Conservation (phyloP, 768 basidiomycete species). For the Ramaria rubella region DNA sequence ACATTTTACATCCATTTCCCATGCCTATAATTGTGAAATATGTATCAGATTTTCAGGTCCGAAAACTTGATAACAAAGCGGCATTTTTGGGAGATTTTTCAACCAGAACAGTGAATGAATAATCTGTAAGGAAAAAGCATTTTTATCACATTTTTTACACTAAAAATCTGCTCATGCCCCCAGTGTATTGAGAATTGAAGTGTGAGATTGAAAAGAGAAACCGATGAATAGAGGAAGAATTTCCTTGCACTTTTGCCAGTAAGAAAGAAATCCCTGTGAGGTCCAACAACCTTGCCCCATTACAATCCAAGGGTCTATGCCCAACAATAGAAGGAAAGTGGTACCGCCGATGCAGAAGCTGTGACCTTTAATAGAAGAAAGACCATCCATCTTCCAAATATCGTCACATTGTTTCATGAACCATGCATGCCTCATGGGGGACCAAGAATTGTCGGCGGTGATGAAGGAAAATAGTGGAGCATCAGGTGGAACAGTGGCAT, state of each 20-base stretch:
- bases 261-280: conserved; percentile 13
- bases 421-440: not conserved
- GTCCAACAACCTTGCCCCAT: conserved; percentile 13
- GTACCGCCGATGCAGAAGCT: conserved; percentile 15
- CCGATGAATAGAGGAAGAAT: no score
- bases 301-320: conserved; percentile 7
- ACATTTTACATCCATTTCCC: no score
- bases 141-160: no score
- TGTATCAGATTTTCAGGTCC: no score
- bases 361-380: conserved; percentile 10
- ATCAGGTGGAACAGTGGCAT: not conserved
- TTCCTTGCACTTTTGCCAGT: no score
- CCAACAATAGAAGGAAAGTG: conserved; percentile 7
- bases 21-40: no score
- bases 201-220: no score
- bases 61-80: not conserved
- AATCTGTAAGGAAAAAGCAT: no score
- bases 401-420: conserved; percentile 23
- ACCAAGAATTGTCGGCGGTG: not conserved
- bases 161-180: no score
- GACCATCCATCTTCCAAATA: conserved; percentile 9
- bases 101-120: no score
- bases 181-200: no score
- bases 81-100: not conserved
- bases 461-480: conserved; percentile 10